Conservation (phyloP, 768 basidiomycete species). For the Collybiopsis confluens region DNA sequence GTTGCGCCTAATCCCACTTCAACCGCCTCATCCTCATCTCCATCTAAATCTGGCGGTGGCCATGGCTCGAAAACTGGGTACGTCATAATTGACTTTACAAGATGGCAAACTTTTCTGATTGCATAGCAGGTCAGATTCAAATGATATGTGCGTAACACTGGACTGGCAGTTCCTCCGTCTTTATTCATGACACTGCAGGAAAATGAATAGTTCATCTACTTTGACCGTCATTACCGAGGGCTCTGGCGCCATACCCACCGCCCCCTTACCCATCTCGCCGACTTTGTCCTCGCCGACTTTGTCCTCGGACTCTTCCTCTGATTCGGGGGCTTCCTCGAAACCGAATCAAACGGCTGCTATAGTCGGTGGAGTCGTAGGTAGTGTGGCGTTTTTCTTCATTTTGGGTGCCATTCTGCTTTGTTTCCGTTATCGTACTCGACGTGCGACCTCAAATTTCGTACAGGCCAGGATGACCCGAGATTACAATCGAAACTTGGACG, state of each 20-base stretch:
- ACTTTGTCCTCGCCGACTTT: background rate
- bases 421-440: constrained; percentile 5
- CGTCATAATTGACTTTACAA: background rate
- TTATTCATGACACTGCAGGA: too few relatives aligned
- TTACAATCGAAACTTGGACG: background rate
- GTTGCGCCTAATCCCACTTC: constrained; percentile 2
- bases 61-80: background rate
- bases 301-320: background rate
- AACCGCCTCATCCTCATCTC: background rate
- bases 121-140: too few relatives aligned
- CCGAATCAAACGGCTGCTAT: background rate
- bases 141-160: too few relatives aligned
- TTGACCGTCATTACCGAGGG: too few relatives aligned
- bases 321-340: background rate
- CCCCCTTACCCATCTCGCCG: background rate
- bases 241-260: background rate
- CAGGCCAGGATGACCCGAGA: background rate
- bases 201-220: too few relatives aligned
- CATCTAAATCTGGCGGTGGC: background rate
- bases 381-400: background rate
- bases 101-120: too few relatives aligned
- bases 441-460: background rate
- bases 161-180: too few relatives aligned
- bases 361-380: background rate
- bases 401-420: background rate